A percentile compares a stretch with the other conserved stretches of the same genome.
Conservation (phyloP, 768 basidiomycete genomes). For the Coprinopsis strossmayeri region DNA sequence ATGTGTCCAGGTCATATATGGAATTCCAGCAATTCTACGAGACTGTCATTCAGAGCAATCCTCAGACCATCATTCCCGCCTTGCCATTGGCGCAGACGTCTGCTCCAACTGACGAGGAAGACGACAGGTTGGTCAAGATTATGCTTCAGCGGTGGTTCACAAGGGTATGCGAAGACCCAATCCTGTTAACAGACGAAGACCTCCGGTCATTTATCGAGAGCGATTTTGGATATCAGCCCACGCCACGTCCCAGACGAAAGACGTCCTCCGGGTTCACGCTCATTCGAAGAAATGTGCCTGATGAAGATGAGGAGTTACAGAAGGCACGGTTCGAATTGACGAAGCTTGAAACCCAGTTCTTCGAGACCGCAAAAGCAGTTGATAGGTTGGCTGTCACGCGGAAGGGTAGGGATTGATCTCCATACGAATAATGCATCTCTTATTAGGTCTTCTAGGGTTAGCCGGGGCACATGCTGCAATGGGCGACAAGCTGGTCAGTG, state of each 20-base stretch:
- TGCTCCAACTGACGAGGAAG: slow-evolving; percentile 96
- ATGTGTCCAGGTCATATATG: slow-evolving; percentile 89
- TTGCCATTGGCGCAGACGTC: slow-evolving; percentile 95
- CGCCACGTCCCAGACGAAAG: slow-evolving; percentile 67
- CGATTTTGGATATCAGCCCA: slow-evolving; percentile 94
- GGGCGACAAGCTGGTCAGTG: slow-evolving; percentile 88
- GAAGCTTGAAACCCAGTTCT: slow-evolving; percentile 87
- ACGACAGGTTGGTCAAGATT: slow-evolving; percentile 91
- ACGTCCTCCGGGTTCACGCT: slow-evolving; percentile 68
- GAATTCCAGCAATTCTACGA: slow-evolving; percentile 96
- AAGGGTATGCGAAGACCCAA: slow-evolving; percentile 87
- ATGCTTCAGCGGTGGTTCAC: slow-evolving; percentile 95
- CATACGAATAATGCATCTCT: neutral
- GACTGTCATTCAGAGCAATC: slow-evolving; percentile 81
- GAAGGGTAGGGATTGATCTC: slow-evolving; percentile 48
- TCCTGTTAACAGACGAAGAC: slow-evolving; percentile 87
- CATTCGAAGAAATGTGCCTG: slow-evolving; percentile 75
- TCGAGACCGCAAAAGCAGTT: slow-evolving; percentile 86
- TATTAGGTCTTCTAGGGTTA: slow-evolving; percentile 42
- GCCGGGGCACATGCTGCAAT: slow-evolving; percentile 79
- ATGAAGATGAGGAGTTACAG: slow-evolving; percentile 92
- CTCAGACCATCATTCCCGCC: slow-evolving; percentile 94
- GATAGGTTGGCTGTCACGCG: slow-evolving; percentile 78
- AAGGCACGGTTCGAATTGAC: slow-evolving; percentile 87
- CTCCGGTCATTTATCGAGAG: slow-evolving; percentile 92